Evolutionary conservation across 2,329 filamentous ascomycete species (phyloP), one percentile per base, ranked within the genome.

Genomic region (Hypoxylon sp.): DNA sequence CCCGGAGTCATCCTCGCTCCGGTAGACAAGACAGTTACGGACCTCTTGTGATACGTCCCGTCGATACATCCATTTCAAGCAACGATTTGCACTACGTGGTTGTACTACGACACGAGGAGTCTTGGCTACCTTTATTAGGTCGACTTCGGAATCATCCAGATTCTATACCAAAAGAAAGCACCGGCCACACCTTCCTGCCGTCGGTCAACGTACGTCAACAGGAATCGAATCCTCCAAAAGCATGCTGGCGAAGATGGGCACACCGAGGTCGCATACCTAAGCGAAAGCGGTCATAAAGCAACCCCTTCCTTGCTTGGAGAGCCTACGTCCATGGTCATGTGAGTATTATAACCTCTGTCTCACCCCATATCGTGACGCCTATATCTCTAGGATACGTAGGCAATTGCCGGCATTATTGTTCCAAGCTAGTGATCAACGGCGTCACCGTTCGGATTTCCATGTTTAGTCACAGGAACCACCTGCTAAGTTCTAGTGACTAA

Each of bases 41-140:
- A 64, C 60, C 37, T 67, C 50, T 59, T 35, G 42, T 58, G 46
- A 55, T 33, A 50, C 59, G 42, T 53, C 58, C 66, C 60, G 60
- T 63, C 31, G 53, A 58, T 53, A 63, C 54, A 61, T 48, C 67
- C 69, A 4, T 61, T 70, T 71, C 53, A 54, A 71, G 69, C 54
- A 70, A 67, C 22, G 69, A 71, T 71, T 65, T 39, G 17, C 69
- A 24, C 53, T 55, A n/a, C 48, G 33, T 55, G 50, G 67, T 67
- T 58, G 67, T 63, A 71, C 69, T 50, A 61, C 54, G 54, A 55
- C 46, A 46, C 50, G 57, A 62, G 29, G 51, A 44, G 62, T 64
- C 69, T 71, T 71, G 69, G 66, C 62, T 44, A 39, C 59, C 59
- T 63, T 61, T 55, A 63, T 70, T 71, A 63, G 69, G 69, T 31